These are phyloP conservation scores for Aspergillus egyptiacus DNA, from an alignment of 495 filamentous ascomycete genomes.

Conservation along the genomic window DNA sequence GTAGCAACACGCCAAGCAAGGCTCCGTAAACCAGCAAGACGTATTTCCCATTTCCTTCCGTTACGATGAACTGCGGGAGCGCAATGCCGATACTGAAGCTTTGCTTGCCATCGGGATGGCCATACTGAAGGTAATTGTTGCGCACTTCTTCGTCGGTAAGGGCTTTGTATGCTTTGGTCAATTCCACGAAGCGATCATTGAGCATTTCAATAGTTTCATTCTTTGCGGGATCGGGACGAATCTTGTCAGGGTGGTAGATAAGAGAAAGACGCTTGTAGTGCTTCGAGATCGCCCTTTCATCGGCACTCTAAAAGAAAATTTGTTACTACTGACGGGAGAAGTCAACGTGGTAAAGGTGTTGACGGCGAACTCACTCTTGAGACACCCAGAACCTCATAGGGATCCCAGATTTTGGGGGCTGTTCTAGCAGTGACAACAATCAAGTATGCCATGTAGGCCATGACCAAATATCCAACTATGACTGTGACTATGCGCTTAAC, in stretches of 20 bases:
- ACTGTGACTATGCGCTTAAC: conserved; percentile 79
- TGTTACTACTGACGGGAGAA: conserved; percentile 6
- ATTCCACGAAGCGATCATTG: conserved; percentile 84
- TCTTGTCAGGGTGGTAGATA: conserved; percentile 90
- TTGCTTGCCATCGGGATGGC: conserved; percentile 96
- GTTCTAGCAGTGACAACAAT: conserved; percentile 74
- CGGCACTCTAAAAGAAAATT: conserved; percentile 53
- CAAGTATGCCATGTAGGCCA: conserved; percentile 89
- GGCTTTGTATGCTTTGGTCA: conserved; percentile 95
- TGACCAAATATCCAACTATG: conserved; percentile 69
- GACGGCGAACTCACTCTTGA: conserved; percentile 54
- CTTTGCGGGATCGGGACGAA: conserved; percentile 67
- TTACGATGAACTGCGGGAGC: conserved; percentile 85
- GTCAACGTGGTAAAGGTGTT: background rate
- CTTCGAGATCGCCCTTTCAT: conserved; percentile 83
- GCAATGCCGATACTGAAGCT: conserved; percentile 97
- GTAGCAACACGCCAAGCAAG: conserved; percentile 80
- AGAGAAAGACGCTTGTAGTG: conserved; percentile 81
- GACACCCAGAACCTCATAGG: conserved; percentile 86
- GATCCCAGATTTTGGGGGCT: conserved; percentile 80
- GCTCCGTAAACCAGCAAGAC: conserved; percentile 83
- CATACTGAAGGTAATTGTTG: conserved; percentile 92
- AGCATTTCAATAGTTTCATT: conserved; percentile 85
- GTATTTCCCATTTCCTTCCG: conserved; percentile 92
- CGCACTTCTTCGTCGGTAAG: conserved; percentile 94